Base-by-base conservation (phyloP, 2,329 filamentous ascomycete species). In the Fusarium udum region DNA sequence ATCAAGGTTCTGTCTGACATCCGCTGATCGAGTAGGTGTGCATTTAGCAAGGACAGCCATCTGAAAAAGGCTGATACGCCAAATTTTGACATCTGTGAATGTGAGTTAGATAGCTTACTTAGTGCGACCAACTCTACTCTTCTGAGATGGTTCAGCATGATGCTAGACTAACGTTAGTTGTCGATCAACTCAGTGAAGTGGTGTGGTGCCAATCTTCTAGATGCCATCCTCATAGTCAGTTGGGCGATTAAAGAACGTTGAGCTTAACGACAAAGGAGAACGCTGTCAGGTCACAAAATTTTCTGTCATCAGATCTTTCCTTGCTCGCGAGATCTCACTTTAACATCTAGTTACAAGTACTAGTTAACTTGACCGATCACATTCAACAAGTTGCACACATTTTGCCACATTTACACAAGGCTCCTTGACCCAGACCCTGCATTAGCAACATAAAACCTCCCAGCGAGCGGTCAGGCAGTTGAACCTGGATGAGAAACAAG, bases 331-430 rank as follows among this genome's bases (percentile, higher is more conserved):
- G 31, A 51, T 45, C 43, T 31, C 46, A n/a, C 39, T 28, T 32
- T 18, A n/a, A 26, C 18, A 40, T 46, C 39, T 36, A 28, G 26
- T 43, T 36, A 28, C 13, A 45, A 34, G 57, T 46, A 57, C 45
- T 62, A 39, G 65, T 61, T 18, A 40, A 61, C 26, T 45, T 64
- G 67, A 75, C 57, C 51, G 48, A 60, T 75, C 69, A 75, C 51
- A 62, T 63, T 40, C 24, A 28, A 32, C 32, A 46, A 53, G 58
- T 39, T 45, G 48, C 26, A 18, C n/a, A 42, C 32, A 43, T 39
- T 24, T 39, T 40, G 24, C 55, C 48, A 64, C 56, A 51, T 22
- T 36, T 40, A 45, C 24, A 28, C 32, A 51, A 61, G 49, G 49
- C 48, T 45, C 57, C n/a, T 40, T 45, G 26, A 37, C 18, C 43